Conservation (phyloP, 2,329 filamentous ascomycete species). For the Colletotrichum sansevieriae region DNA sequence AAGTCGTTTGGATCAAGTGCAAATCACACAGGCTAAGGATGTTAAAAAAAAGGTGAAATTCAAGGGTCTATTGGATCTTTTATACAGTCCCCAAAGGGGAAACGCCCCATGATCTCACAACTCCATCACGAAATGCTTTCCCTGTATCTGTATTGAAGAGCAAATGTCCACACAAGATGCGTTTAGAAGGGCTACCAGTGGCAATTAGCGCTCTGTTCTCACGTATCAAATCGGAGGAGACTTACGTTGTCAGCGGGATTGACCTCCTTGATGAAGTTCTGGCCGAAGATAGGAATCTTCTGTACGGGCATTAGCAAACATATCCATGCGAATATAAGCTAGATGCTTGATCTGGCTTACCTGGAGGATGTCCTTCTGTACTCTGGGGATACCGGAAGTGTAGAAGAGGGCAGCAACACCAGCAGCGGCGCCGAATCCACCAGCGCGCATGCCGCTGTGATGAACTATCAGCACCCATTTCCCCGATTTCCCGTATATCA, state of each 20-base stretch:
- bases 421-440: conserved; percentile 69
- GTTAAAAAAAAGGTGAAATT: conserved; percentile 19
- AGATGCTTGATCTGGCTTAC: conserved; percentile 51
- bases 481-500: neutral
- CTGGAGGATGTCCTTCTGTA: conserved; percentile 70
- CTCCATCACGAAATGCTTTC: conserved; percentile 19
- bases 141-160: conserved; percentile 3
- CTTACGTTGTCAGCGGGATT: conserved; percentile 74
- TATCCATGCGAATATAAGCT: no score
- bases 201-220: neutral
- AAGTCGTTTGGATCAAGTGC: no score
- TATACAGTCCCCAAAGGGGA: conserved; percentile 33
- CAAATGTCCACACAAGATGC: neutral
- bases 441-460: conserved; percentile 64
- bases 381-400: conserved; percentile 71
- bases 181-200: conserved; percentile 56
- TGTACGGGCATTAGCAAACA: conserved; percentile 45
- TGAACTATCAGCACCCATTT: neutral
- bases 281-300: conserved; percentile 68
- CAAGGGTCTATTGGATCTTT: conserved; percentile 41
- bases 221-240: conserved; percentile 36
- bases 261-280: conserved; percentile 65
- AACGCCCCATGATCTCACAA: conserved; percentile 22
- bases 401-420: conserved; percentile 71
- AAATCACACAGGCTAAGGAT: neutral